Base-by-base conservation (phyloP, 805 yeast species). In the Ogataea populi-albae region DNA sequence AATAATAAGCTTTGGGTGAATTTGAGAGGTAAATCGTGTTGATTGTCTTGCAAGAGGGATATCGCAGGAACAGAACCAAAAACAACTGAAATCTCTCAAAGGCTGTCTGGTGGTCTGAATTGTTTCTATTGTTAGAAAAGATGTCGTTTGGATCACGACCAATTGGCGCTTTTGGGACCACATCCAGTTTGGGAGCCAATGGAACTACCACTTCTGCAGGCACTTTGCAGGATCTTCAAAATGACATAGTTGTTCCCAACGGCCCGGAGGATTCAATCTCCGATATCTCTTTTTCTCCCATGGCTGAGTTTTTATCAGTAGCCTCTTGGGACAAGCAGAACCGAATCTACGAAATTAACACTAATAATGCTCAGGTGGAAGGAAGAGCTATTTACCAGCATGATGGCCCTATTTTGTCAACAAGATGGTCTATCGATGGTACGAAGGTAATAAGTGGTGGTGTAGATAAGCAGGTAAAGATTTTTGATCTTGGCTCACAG, bases 281-380 rank as follows among this genome's bases (percentile, higher is more conserved):
- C 4, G 94, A 86, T 49, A 59, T 93, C 37, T 69, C 87, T 14
- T 93, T 91, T 63, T 85, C 96, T 9, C 86, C 98, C 11, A 84
- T 73, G 46, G 91, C 83, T 14, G 96, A 93, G 47, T 69, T 78
- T 40, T 59, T 93, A 41, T 77, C 94, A 3, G 93, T 79, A 3
- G 75, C 94, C 12, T 81, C 94, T 12, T 93, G 98, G 98, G 98
- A 93, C 63, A 85, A 83, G 51, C 88, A 87, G 57, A 96, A 87
- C 26, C 74, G 98, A 43, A 81, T 93, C 37, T 93, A 93, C 69
- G 98, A 93, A 60, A 78, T 89, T 12, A 74, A 69, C 56, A 71
- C 80, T 27, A 68, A 72, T 35, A 72, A 75, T 25, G 96, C 96
- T 4, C 75, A 76, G 37, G 79, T 86, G 19, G 93, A 85, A 52